phyloP scores from a whole-genome alignment of 495 filamentous ascomycete genomes.

The Trichoderma asperelloides region DNA sequence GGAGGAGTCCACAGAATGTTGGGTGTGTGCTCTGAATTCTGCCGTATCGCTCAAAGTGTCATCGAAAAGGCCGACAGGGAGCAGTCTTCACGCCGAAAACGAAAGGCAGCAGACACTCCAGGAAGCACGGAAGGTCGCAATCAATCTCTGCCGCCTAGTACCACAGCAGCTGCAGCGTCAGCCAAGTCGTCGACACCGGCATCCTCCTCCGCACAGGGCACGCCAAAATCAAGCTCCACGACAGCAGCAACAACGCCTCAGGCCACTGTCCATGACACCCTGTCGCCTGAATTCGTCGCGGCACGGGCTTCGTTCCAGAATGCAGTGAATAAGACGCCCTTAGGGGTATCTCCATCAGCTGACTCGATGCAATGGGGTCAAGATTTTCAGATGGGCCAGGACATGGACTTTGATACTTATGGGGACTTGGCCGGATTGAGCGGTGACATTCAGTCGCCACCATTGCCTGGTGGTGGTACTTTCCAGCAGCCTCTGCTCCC shows the following conservation, averaged over 20 bases:
- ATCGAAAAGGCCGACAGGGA: slow-evolving; percentile 87
- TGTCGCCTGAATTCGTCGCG: background rate
- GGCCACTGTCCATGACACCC: slow-evolving; percentile 6
- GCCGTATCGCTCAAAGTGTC: slow-evolving; percentile 86
- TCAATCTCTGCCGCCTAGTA: slow-evolving; percentile 14
- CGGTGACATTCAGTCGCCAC: slow-evolving; percentile 30
- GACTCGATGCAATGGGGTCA: slow-evolving; percentile 23
- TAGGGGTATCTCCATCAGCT: slow-evolving; percentile 23
- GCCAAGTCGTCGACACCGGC: slow-evolving; percentile 18
- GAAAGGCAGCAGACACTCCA: slow-evolving; percentile 51
- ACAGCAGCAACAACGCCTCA: slow-evolving; percentile 19
- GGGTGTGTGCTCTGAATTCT: slow-evolving; percentile 85
- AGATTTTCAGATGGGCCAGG: slow-evolving; percentile 19
- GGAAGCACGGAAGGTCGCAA: background rate
- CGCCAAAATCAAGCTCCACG: slow-evolving; percentile 17
- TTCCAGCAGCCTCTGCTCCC: slow-evolving; percentile 85
- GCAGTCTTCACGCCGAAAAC: slow-evolving; percentile 63
- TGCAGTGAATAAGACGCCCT: slow-evolving; percentile 29
- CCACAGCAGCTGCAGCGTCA: slow-evolving; percentile 6
- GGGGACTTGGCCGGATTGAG: slow-evolving; percentile 39
- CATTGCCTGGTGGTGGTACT: slow-evolving; percentile 17
- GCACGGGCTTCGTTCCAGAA: slow-evolving; percentile 15
- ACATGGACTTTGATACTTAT: slow-evolving; percentile 35
- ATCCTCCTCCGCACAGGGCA: slow-evolving; percentile 19
- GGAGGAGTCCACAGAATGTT: slow-evolving; percentile 89